Conservation (phyloP, 805 yeast genomes). For the Suhomyces sp. region DNA sequence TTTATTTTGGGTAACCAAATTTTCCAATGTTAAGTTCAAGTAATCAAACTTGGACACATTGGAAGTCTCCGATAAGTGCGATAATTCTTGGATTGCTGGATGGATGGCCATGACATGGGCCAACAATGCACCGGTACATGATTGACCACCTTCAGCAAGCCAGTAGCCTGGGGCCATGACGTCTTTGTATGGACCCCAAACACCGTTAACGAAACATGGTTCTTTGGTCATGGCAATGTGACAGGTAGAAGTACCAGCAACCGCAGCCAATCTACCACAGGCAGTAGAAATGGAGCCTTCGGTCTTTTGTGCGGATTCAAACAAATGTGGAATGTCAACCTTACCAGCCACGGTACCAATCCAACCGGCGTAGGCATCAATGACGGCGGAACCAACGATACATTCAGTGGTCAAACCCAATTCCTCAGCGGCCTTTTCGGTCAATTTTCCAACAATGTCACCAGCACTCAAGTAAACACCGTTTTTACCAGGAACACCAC, state of each 20-base stretch:
- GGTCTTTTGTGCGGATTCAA: conserved; percentile 46
- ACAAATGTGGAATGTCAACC: conserved; percentile 59
- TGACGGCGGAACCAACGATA: conserved; percentile 91
- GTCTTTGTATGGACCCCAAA: conserved; percentile 98
- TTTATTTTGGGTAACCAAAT: conserved; percentile 53
- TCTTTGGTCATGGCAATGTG: conserved; percentile 85
- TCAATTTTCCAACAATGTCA: conserved; percentile 76
- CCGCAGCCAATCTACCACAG: conserved; percentile 90
- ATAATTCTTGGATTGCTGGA: conserved; percentile 79
- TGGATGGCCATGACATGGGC: conserved; percentile 86
- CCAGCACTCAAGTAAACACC: conserved; percentile 86
- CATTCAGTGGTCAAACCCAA: conserved; percentile 79
- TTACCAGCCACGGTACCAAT: conserved; percentile 96
- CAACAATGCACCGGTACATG: conserved; percentile 91
- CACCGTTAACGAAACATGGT: conserved; percentile 90
- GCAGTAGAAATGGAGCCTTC: conserved; percentile 54
- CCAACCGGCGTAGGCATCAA: conserved; percentile 99
- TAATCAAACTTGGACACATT: conserved; percentile 77
- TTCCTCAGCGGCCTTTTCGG: conserved; percentile 67
- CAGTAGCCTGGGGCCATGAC: conserved; percentile 87
- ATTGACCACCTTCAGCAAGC: conserved; percentile 99
- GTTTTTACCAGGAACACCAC: conserved; percentile 75
- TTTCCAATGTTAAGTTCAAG: conserved; percentile 72
- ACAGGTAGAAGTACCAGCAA: conserved; percentile 98
- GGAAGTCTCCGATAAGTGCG: conserved; percentile 64